Evolutionary conservation across 2,329 filamentous ascomycete genomes (phyloP).

Genomic region (Amylocarpus encephaloides): DNA sequence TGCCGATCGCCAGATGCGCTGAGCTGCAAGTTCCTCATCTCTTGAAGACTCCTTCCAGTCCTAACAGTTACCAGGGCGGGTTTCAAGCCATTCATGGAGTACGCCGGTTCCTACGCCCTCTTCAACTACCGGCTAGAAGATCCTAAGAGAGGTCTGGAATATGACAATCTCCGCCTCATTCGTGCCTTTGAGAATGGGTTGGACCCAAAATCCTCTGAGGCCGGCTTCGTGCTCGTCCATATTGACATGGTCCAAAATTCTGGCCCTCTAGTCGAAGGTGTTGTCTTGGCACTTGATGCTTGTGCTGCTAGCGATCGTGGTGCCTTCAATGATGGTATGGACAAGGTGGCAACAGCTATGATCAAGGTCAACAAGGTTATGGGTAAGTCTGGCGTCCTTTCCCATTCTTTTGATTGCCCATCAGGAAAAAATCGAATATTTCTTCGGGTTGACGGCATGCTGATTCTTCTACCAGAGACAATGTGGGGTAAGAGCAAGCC

Average conservation of each 20-base stretch:
- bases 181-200: slow-evolving; percentile 88
- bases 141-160: slow-evolving; percentile 50
- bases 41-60: background rate
- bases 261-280: slow-evolving; percentile 67
- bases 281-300: slow-evolving; percentile 58
- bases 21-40: slow-evolving; percentile 62
- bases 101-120: slow-evolving; percentile 61
- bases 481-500: slow-evolving; percentile 93
- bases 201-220: slow-evolving; percentile 80
- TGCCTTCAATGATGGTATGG: slow-evolving; percentile 58
- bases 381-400: slow-evolving; percentile 43
- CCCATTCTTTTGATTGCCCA: slow-evolving; percentile 42
- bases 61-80: slow-evolving; percentile 42
- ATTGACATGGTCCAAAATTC: slow-evolving; percentile 93
- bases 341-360: slow-evolving; percentile 56
- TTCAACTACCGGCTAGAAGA: slow-evolving; percentile 60
- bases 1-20: slow-evolving; percentile 76
- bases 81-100: slow-evolving; percentile 92
- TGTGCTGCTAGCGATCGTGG: slow-evolving; percentile 44
- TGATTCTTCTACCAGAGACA: background rate
- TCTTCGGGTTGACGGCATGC: too few species aligned
- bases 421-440: too few species aligned
- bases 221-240: slow-evolving; percentile 92
- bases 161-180: slow-evolving; percentile 71
- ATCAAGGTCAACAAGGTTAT: slow-evolving; percentile 69